Evolutionary conservation across 805 yeast species (phyloP).

Genomic region (Spathaspora hagerdaliae): DNA sequence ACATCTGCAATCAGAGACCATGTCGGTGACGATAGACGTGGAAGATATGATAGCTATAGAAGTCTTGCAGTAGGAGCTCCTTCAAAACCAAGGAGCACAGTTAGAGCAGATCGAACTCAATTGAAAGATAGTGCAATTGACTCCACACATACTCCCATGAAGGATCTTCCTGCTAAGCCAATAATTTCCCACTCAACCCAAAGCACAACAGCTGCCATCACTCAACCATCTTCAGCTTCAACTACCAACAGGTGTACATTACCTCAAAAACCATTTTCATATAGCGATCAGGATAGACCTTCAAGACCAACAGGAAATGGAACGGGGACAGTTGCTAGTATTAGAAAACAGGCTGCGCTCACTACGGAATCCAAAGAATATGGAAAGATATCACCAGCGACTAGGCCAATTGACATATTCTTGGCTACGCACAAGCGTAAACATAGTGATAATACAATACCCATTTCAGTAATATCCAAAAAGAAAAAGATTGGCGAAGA

Average conservation of each 20-base stretch:
- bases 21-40: not conserved
- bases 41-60: not conserved
- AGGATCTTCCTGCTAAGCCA: not conserved
- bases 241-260: not conserved
- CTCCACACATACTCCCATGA: not conserved
- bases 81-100: not conserved
- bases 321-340: slow-evolving; percentile 1
- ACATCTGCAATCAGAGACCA: not conserved
- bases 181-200: not conserved
- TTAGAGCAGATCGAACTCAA: not conserved
- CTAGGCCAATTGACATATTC: not conserved
- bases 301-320: not conserved
- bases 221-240: not conserved
- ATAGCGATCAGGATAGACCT: not conserved
- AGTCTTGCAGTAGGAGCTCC: not conserved
- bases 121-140: not conserved
- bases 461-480: not conserved
- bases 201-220: not conserved
- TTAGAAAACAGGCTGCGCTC: not conserved
- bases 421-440: not conserved
- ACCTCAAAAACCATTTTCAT: not conserved
- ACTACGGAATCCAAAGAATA: not conserved
- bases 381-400: not conserved
- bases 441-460: not conserved
- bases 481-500: not conserved